phyloP scores from a whole-genome alignment of 139 green algal genomes.

The Haematococcus lacustris region DNA sequence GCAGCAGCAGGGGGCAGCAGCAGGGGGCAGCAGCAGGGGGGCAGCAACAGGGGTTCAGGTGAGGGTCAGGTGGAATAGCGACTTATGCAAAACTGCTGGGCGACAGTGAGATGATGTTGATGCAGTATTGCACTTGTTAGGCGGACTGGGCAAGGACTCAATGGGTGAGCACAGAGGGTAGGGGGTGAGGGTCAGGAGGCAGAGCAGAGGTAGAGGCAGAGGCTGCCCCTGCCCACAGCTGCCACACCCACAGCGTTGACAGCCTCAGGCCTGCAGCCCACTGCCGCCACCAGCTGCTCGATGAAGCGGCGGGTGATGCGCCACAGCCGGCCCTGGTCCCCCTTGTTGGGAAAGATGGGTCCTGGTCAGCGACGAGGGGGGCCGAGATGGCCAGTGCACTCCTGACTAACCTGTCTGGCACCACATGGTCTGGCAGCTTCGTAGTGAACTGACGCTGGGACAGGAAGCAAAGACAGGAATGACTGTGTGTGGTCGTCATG shows the following conservation, averaged over 20 bases:
- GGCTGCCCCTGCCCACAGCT: too few species aligned
- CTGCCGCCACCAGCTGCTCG: constrained; percentile 23
- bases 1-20: too few species aligned
- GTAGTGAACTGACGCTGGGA: neutral
- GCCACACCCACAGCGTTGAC: constrained; percentile 26
- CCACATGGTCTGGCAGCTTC: neutral
- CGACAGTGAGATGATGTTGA: too few species aligned
- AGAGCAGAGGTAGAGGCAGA: too few species aligned
- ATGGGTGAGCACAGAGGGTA: too few species aligned
- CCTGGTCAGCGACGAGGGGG: constrained; percentile 14
- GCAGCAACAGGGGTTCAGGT: too few species aligned
- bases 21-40: too few species aligned
- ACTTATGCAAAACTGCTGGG: too few species aligned
- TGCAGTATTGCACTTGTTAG: too few species aligned
- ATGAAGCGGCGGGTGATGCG: constrained; percentile 47
- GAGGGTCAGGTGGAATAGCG: too few species aligned
- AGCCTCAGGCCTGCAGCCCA: neutral
- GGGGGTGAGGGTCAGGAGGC: too few species aligned
- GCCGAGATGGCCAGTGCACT: neutral
- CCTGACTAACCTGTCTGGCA: neutral
- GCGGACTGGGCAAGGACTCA: too few species aligned
- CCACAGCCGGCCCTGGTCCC: constrained; percentile 76
- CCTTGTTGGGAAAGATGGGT: constrained; percentile 79
- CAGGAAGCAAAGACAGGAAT: neutral
- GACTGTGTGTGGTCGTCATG: neutral